These are phyloP conservation scores for Mycena vitilis DNA, from an alignment of 768 basidiomycete genomes.

Conservation along the genomic window DNA sequence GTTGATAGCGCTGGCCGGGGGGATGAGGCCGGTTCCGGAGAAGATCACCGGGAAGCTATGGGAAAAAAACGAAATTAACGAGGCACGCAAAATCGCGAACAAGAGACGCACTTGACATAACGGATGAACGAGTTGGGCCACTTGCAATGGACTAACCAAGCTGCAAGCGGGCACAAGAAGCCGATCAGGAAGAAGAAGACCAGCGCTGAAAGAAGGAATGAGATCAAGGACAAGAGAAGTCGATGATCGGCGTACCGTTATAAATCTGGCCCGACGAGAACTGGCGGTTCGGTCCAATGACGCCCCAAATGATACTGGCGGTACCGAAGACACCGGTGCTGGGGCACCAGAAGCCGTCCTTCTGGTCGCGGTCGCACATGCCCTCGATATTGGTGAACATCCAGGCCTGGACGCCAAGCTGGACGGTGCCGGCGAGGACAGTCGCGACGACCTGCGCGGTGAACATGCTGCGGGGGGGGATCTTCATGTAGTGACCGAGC, in stretches of 20 bases:
- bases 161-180: slow-evolving; percentile 64
- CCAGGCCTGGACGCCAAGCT: slow-evolving; percentile 83
- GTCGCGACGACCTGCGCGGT: slow-evolving; percentile 74
- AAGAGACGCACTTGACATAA: slow-evolving; percentile 68
- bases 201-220: slow-evolving; percentile 61
- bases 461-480: slow-evolving; percentile 83
- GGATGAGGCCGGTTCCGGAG: slow-evolving; percentile 69
- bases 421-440: slow-evolving; percentile 75
- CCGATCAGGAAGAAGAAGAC: slow-evolving; percentile 85
- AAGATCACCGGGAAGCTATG: slow-evolving; percentile 67
- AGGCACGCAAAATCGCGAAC: background rate
- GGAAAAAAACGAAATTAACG: no score
- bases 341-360: slow-evolving; percentile 78
- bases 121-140: slow-evolving; percentile 74
- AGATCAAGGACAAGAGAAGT: background rate
- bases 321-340: slow-evolving; percentile 80
- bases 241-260: slow-evolving; percentile 6
- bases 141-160: slow-evolving; percentile 64
- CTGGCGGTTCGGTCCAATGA: slow-evolving; percentile 80
- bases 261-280: slow-evolving; percentile 44
- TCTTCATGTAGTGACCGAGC: slow-evolving; percentile 82
- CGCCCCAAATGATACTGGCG: slow-evolving; percentile 85
- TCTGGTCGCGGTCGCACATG: slow-evolving; percentile 66
- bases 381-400: slow-evolving; percentile 76
- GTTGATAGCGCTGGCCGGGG: slow-evolving; percentile 78